phyloP scores from a whole-genome alignment of 345 rosid species.

The Moricandia moricandioides region DNA sequence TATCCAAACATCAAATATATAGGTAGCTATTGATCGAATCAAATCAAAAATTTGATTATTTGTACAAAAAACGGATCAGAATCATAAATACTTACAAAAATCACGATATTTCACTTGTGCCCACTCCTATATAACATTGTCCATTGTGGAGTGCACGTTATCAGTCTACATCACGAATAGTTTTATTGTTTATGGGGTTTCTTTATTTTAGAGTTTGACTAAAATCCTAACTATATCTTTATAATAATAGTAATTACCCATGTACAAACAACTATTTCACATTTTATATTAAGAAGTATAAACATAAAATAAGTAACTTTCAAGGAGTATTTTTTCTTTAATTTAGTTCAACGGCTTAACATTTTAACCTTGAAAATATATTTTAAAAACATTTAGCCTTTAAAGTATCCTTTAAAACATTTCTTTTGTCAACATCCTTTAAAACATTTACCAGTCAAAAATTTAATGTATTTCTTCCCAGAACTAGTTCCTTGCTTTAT shows the following conservation, averaged over 20 bases:
- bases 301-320: background rate
- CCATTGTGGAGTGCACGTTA: constrained; percentile 26
- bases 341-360: background rate
- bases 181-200: background rate
- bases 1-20: no score
- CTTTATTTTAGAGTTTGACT: background rate
- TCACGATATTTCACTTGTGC: no score
- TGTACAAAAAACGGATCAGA: no score
- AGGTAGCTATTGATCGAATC: no score
- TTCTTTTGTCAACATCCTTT: background rate
- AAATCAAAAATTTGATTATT: no score
- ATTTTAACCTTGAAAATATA: background rate
- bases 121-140: background rate
- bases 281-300: background rate
- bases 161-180: background rate
- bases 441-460: background rate
- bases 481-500: background rate
- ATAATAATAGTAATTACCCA: background rate
- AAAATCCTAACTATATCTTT: background rate
- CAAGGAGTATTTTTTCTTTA: background rate
- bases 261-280: background rate
- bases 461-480: background rate
- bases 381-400: background rate
- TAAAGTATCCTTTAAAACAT: background rate
- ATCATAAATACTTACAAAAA: no score